phyloP scores from a whole-genome alignment of 768 basidiomycete species.

The Suillus hirtellus region DNA sequence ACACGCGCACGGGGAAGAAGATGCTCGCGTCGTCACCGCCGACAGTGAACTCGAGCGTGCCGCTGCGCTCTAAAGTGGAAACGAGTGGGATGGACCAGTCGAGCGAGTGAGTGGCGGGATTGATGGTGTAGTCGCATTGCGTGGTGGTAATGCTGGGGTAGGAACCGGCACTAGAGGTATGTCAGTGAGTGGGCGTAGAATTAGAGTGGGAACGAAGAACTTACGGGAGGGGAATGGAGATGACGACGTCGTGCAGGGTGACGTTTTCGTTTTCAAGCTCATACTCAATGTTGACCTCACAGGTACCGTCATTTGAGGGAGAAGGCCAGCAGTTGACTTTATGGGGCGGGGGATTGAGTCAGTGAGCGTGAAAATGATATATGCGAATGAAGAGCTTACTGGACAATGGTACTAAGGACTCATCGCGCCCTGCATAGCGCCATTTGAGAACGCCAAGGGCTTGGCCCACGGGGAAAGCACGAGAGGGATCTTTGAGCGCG shows the following conservation, averaged over 20 bases:
- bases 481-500: constrained; percentile 79
- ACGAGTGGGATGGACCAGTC: constrained; percentile 83
- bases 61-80: constrained; percentile 62
- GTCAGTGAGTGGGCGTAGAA: constrained; percentile 8
- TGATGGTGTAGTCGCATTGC: constrained; percentile 77
- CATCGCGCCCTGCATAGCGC: constrained; percentile 89
- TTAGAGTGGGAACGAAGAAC: constrained; percentile 29
- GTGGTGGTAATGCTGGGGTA: constrained; percentile 78
- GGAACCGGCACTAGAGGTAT: constrained; percentile 60
- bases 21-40: constrained; percentile 78
- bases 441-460: constrained; percentile 88
- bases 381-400: constrained; percentile 53
- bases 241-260: constrained; percentile 79
- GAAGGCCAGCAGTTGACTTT: constrained; percentile 97
- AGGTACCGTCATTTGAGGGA: constrained; percentile 87
- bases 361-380: background rate
- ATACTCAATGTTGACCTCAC: constrained; percentile 95
- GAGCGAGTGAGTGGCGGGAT: constrained; percentile 75
- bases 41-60: constrained; percentile 89
- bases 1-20: constrained; percentile 91
- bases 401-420: constrained; percentile 86
- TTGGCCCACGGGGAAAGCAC: constrained; percentile 86
- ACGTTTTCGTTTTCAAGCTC: constrained; percentile 88
- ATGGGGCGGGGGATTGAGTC: background rate
- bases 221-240: constrained; percentile 92